Evolutionary conservation across 139 green algal species (phyloP).

Genomic region (Diplosphaera chodatii): DNA sequence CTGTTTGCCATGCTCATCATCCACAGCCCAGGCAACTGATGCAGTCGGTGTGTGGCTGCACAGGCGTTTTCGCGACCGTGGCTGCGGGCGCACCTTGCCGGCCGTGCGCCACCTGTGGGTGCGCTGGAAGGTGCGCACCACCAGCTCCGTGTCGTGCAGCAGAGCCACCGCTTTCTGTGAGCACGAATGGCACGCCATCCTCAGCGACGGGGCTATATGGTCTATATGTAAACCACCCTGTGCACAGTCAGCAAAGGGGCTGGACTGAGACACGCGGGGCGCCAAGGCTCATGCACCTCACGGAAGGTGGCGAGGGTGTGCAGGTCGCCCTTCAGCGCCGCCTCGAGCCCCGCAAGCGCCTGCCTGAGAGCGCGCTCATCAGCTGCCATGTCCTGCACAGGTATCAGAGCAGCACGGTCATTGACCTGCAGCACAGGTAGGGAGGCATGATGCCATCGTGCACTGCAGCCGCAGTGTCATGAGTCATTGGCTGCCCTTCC

Average conservation of each 20-base stretch:
- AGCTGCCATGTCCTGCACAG: not conserved
- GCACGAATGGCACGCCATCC: too few species aligned
- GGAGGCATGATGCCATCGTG: too few species aligned
- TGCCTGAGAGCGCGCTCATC: slow-evolving; percentile 1
- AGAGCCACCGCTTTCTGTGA: slow-evolving; percentile 22
- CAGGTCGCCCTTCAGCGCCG: not conserved
- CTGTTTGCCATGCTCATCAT: not conserved
- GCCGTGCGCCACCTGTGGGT: slow-evolving; percentile 24
- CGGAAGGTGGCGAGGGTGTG: slow-evolving; percentile 1
- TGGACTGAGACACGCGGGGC: too few species aligned
- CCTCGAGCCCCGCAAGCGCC: not conserved
- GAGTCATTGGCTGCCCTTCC: too few species aligned
- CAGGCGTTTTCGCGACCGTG: too few species aligned
- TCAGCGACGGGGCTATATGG: too few species aligned
- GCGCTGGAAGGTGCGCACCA: slow-evolving; percentile 31
- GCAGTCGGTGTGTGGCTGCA: too few species aligned
- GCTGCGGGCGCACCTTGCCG: slow-evolving; percentile 7
- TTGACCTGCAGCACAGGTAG: too few species aligned
- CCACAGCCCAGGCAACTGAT: not conserved
- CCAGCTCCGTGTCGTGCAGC: slow-evolving; percentile 23
- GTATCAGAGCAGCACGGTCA: too few species aligned
- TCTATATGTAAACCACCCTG: too few species aligned
- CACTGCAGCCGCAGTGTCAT: too few species aligned
- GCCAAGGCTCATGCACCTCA: not conserved
- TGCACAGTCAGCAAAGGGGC: too few species aligned